Base-by-base conservation (phyloP, 2,329 filamentous ascomycete genomes). In the Aspergillus alliaceus region DNA sequence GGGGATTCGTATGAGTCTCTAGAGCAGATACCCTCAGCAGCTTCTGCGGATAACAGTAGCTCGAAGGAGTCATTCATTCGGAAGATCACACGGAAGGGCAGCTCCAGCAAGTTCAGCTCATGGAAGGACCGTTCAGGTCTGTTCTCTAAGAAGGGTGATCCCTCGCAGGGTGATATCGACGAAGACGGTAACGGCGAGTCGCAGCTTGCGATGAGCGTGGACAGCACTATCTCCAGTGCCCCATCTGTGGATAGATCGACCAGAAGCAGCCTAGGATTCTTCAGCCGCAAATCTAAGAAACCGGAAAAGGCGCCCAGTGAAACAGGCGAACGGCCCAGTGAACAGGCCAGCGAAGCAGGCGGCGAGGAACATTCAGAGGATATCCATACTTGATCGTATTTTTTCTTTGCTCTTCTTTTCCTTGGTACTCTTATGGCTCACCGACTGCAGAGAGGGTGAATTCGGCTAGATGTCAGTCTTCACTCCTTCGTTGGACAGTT, bases 21-120 rank as follows among this genome's bases (percentile, higher is more conserved):
- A 27, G 79, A 81, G 58, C 77, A 77, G 51, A 71, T 78, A 51
- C 72, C 74, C 12, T 80, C 79, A 6, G 71, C 69, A 14, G 71
- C 76, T 11, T 75, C 76, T 12, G 68, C 72, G 5, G 77, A 80
- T 49, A 72, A 73, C 51, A 64, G 67, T 46, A 70, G 67, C 34
- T 69, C 74, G 6, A 81, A 80, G 60, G 79, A 80, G 58, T 80
- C 79, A 7, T 79, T 82, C 53, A 81, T 82, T 57, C 79, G 79
- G 55, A 81, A 80, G 60, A 77, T 82, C 54, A 80, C 78, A 7
- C 77, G 79, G 51, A 82, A 81, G 60, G 75, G 79, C 50, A 80
- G 77, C 63, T 79, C 77, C 11, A 76, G 78, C 69, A 82, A 80
- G 59, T 81, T 81, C 64, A 80, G 78, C 49, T 77, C 78, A 14